Conservation (phyloP, 176 grass and related monocot genomes). For the Cenchrus fungigraminus region DNA sequence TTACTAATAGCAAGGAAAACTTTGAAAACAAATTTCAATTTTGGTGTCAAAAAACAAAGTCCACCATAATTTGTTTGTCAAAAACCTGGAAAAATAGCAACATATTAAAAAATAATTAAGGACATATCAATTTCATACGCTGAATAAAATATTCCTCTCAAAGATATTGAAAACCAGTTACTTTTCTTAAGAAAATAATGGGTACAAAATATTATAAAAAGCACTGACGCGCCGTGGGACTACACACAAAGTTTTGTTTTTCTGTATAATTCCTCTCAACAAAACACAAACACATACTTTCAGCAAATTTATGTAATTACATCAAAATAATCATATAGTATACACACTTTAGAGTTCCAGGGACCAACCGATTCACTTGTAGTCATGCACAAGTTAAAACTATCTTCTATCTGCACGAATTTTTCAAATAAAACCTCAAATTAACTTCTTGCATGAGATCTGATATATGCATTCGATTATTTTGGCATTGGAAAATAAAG, state of each 20-base stretch:
- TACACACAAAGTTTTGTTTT: neutral
- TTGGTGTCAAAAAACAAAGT: neutral
- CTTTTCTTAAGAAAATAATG: neutral
- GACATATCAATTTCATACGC: neutral
- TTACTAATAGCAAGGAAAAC: neutral
- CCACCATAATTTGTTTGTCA: neutral
- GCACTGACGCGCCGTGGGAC: neutral
- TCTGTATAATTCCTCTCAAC: neutral
- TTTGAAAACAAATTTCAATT: neutral
- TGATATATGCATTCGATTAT: neutral
- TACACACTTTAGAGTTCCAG: neutral
- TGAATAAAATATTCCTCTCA: neutral
- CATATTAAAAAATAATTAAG: no score
- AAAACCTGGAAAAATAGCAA: neutral
- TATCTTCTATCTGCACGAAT: neutral
- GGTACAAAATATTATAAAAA: neutral
- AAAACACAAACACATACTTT: neutral
- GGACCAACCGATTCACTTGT: slow-evolving; percentile 1
- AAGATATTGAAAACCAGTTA: neutral
- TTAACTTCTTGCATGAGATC: neutral
- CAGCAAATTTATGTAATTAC: neutral
- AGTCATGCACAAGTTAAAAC: neutral
- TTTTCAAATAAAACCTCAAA: neutral
- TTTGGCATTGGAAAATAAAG: neutral
- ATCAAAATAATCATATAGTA: neutral